Base-by-base conservation (phyloP, 1,284 basidiomycete genomes). In the Uromyces viciae-fabae region DNA sequence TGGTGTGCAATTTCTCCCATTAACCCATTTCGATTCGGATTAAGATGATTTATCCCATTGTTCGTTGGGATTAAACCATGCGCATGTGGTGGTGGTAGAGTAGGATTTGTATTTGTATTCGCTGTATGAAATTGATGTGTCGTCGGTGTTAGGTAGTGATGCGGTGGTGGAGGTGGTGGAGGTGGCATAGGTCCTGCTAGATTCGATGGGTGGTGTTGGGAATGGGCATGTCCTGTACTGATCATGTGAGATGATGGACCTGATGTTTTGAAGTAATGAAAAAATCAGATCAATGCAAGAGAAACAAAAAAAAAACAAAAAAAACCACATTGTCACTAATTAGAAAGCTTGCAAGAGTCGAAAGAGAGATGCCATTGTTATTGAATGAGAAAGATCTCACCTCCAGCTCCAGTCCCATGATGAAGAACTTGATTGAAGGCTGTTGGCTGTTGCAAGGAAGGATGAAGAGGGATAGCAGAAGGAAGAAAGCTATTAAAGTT, bases 361-460 rank as follows among this genome's bases (percentile, higher is more conserved):
- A n/a, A n/a, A n/a, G n/a, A n/a, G n/a, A n/a, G n/a, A n/a, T n/a
- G n/a, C n/a, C n/a, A n/a, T n/a, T n/a, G n/a, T n/a, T n/a, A n/a
- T n/a, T n/a, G n/a, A n/a, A n/a, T n/a, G 40, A 19, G 19, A 56
- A 8, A 2, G 15, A 28, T 3, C 69, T 2, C 49, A 72, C 69
- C 69, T 33, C 46, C 46, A 72, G 69, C 14, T 3, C 49, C 49
- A 38, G 25, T 72, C 49, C 22, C 69, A 54, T 52, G 69, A 38
- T 75, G 72, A 58, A 36, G 28, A 22, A 28, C 71, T 36, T 33
- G 49, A 19, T 75, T 75, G 33, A 75, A 75, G n/a, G n/a, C 36
- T 11, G 31, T 46, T 36, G 28, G 52, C 11, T 58, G 72, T 3
- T 36, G 43, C 15, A 52, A 28, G 15, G 25, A 25, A 25, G 28